Evolutionary conservation across 208 protist genomes (phyloP).

Genomic region (Leishmania lainsoni): DNA sequence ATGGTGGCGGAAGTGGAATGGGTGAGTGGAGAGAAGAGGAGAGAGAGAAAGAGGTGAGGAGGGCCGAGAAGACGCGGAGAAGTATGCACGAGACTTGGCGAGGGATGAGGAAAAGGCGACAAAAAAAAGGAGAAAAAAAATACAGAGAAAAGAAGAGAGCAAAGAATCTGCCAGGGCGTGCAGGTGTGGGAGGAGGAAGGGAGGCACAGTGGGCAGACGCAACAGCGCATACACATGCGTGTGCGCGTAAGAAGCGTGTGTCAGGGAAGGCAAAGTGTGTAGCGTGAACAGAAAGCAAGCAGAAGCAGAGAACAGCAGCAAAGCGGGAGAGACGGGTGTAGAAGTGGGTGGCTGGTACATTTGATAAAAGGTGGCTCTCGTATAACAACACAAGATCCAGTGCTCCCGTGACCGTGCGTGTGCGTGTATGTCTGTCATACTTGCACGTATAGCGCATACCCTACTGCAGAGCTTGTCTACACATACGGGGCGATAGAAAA

Average conservation of each 20-base stretch:
- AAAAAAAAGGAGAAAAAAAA: background rate
- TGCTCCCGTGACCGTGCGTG: background rate
- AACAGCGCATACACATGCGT: background rate
- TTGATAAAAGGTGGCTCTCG: background rate
- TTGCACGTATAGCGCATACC: background rate
- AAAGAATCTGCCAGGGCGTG: background rate
- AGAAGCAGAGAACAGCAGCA: too few species aligned
- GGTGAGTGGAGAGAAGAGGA: background rate
- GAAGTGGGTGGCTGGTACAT: background rate
- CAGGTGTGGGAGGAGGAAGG: background rate
- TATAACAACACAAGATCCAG: background rate
- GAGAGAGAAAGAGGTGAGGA: background rate
- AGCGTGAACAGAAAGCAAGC: background rate
- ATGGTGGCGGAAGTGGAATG: background rate
- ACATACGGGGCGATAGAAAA: background rate
- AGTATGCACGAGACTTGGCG: background rate
- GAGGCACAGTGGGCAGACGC: background rate
- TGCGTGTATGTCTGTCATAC: background rate
- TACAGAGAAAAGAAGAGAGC: background rate
- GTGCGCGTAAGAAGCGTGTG: background rate
- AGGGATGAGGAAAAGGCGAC: background rate
- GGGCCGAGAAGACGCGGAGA: background rate
- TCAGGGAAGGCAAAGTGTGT: background rate
- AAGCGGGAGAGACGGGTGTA: background rate
- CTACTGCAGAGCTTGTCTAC: background rate